A percentile compares a stretch with the other conserved stretches of the same genome.
Evolutionary conservation across 768 basidiomycete genomes (phyloP).

Genomic region (Podaxis rugospora): DNA sequence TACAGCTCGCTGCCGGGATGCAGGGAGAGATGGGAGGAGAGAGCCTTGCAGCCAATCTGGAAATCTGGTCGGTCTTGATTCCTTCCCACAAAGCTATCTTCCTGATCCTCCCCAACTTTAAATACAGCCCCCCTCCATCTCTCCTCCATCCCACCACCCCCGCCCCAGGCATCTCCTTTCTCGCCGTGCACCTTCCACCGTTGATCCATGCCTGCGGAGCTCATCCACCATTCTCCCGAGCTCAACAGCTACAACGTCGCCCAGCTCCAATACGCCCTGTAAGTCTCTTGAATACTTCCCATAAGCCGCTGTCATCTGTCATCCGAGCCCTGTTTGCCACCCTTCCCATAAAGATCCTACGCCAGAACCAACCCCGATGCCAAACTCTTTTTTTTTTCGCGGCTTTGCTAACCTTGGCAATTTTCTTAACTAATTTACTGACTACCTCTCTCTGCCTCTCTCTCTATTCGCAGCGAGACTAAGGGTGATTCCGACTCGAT

Average conservation of each 20-base stretch:
- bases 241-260: slow-evolving; percentile 59
- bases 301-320: slow-evolving; percentile 25
- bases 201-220: slow-evolving; percentile 55
- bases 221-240: slow-evolving; percentile 31
- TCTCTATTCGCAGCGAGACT: slow-evolving; percentile 24
- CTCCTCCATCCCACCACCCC: neutral
- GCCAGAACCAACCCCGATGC: neutral
- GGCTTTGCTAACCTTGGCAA: slow-evolving; percentile 15
- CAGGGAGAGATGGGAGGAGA: slow-evolving; percentile 3
- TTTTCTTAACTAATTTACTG: slow-evolving; percentile 14
- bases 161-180: slow-evolving; percentile 7
- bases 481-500: slow-evolving; percentile 25
- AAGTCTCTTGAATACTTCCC: slow-evolving; percentile 24
- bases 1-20: slow-evolving; percentile 13
- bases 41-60: slow-evolving; percentile 5
- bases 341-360: slow-evolving; percentile 14
- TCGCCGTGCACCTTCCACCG: slow-evolving; percentile 11
- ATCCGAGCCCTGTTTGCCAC: slow-evolving; percentile 21
- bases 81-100: slow-evolving; percentile 16
- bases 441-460: slow-evolving; percentile 7
- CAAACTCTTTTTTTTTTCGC: slow-evolving; percentile 9
- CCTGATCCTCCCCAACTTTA: slow-evolving; percentile 18
- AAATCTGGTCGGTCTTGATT: slow-evolving; percentile 7
- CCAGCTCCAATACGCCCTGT: slow-evolving; percentile 61
- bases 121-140: slow-evolving; percentile 19